Evolutionary conservation across 75 land plant species (phyloP).

Genomic region (Cunninghamia lanceolata): DNA sequence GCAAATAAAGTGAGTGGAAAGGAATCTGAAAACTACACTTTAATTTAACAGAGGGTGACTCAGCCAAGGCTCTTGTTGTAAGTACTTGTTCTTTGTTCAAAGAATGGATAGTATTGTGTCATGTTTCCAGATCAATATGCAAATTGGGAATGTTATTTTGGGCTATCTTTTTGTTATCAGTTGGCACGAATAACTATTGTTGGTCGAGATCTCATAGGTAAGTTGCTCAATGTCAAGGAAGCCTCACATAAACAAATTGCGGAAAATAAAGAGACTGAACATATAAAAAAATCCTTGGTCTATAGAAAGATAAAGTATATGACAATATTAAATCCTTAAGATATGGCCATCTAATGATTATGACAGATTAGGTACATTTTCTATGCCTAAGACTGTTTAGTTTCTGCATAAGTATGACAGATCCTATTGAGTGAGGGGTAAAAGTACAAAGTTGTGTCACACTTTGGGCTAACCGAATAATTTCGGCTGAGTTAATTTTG

Average conservation of each 20-base stretch:
- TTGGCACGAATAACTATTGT: constrained; percentile 92
- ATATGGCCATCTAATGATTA: constrained; percentile 99
- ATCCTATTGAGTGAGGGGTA: background rate
- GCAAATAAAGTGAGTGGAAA: constrained; percentile 94
- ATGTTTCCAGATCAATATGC: background rate
- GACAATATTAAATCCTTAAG: constrained; percentile 64
- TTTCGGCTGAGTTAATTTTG: no score
- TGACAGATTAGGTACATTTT: constrained; percentile 92
- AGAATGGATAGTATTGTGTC: background rate
- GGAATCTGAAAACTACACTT: constrained; percentile 73
- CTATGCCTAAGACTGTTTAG: background rate
- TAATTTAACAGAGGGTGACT: no score
- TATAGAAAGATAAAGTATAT: constrained; percentile 85
- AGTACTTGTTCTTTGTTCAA: no score
- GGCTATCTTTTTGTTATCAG: constrained; percentile 30
- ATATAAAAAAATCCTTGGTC: constrained; percentile 84
- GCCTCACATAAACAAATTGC: constrained; percentile 73
- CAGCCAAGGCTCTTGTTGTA: no score
- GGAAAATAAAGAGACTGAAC: constrained; percentile 85
- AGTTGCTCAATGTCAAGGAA: constrained; percentile 91
- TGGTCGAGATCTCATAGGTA: constrained; percentile 85
- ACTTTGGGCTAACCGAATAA: no score
- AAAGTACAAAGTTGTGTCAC: no score
- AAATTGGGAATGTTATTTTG: no score
- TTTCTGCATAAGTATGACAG: background rate